These are phyloP conservation scores for Leccinum glutinopallens DNA, from an alignment of 1,284 basidiomycete species.

Conservation along the genomic window DNA sequence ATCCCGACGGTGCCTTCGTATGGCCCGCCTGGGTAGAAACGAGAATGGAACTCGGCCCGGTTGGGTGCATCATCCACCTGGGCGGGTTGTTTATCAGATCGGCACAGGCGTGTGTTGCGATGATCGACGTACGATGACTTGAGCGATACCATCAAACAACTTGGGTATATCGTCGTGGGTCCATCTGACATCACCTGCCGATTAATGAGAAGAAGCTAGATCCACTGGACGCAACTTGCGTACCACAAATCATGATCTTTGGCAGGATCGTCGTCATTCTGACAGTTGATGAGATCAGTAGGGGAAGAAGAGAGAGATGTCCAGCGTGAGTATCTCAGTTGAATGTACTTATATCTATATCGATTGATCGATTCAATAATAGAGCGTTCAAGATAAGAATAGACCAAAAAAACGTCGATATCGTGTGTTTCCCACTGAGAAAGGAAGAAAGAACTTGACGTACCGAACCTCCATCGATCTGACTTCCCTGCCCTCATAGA, in stretches of 20 bases:
- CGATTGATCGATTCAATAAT: not conserved
- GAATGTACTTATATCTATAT: not conserved
- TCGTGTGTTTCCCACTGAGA: not conserved
- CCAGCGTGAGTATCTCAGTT: not conserved
- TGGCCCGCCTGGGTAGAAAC: conserved; percentile 65
- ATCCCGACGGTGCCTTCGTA: conserved; percentile 78
- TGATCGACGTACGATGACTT: conserved; percentile 42
- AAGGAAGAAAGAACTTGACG: too few relatives aligned
- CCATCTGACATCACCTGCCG: conserved; percentile 71
- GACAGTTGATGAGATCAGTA: conserved; percentile 5
- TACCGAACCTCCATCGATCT: not conserved
- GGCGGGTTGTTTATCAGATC: not conserved
- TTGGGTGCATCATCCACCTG: conserved; percentile 51
- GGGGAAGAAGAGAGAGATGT: not conserved
- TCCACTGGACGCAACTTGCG: not conserved
- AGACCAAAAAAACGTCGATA: too few relatives aligned
- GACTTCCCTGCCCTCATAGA: conserved; percentile 9
- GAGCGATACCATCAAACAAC: conserved; percentile 68
- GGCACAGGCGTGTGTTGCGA: not conserved
- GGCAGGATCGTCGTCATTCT: conserved; percentile 18
- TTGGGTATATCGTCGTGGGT: conserved; percentile 71
- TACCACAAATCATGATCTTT: conserved; percentile 32
- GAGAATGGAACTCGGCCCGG: conserved; percentile 69
- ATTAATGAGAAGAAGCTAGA: not conserved
- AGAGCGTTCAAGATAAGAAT: not conserved